These are phyloP conservation scores for Agarophyton chilense DNA, from an alignment of 23 red algal species.

Conservation along the genomic window DNA sequence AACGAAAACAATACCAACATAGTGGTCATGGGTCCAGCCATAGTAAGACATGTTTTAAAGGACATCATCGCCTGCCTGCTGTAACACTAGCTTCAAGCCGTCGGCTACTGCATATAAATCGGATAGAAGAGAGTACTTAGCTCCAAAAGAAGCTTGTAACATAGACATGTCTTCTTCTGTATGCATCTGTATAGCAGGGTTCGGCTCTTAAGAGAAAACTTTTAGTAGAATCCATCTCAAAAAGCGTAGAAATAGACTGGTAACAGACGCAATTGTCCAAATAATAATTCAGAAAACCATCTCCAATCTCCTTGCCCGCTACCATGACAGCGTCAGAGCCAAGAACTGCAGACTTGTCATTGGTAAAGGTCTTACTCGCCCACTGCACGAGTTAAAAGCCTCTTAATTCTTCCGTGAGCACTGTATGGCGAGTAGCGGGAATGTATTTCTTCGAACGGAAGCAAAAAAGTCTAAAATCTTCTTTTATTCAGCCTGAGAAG, in stretches of 20 bases:
- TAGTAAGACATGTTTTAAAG: slow-evolving; percentile 32
- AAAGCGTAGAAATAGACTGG: not conserved
- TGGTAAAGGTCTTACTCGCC: not conserved
- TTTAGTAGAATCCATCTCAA: not conserved
- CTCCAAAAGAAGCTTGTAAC: too few species aligned
- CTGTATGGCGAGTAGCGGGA: too few species aligned
- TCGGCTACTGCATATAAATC: slow-evolving; percentile 4
- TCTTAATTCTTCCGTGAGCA: too few species aligned
- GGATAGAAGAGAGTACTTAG: not conserved
- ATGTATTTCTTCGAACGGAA: too few species aligned
- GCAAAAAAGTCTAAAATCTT: too few species aligned
- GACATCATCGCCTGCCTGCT: not conserved
- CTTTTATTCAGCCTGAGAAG: too few species aligned
- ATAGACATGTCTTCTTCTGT: too few species aligned
- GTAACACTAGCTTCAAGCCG: not conserved
- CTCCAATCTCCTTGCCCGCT: not conserved
- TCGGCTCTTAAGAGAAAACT: too few species aligned
- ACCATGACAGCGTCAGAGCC: not conserved
- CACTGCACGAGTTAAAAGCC: too few species aligned
- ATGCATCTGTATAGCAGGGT: too few species aligned
- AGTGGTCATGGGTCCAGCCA: slow-evolving; percentile 35
- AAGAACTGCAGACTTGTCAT: slow-evolving; percentile 10
- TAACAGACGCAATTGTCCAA: not conserved
- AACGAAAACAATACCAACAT: not conserved
- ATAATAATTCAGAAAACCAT: slow-evolving; percentile 4